Evolutionary conservation across 805 yeast genomes (phyloP).

Genomic region (Kazachstania martiniae): DNA sequence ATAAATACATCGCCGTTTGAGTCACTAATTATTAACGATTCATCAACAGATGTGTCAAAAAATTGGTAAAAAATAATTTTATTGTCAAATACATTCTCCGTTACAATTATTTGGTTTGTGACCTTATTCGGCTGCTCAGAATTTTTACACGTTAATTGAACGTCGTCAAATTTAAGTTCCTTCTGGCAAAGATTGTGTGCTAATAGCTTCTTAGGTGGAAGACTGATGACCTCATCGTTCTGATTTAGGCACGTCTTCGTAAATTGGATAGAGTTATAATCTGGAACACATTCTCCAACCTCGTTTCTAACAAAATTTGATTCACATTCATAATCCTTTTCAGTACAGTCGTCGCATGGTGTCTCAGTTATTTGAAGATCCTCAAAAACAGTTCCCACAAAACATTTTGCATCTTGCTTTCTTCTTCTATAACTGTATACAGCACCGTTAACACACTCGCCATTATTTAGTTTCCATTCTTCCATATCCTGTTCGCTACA

Average conservation of each 20-base stretch:
- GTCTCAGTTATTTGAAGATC: conserved; percentile 36
- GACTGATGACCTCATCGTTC: conserved; percentile 4
- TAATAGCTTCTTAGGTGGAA: conserved; percentile 12
- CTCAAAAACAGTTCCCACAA: conserved; percentile 27
- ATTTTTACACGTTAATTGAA: conserved; percentile 19
- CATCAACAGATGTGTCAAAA: conserved; percentile 38
- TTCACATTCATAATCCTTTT: conserved; percentile 62
- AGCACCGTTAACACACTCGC: conserved; percentile 57
- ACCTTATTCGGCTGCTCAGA: conserved; percentile 9
- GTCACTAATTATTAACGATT: conserved; percentile 55
- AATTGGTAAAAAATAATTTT: conserved; percentile 43
- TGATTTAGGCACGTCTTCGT: conserved; percentile 13
- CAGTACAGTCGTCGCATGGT: conserved; percentile 49
- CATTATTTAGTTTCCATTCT: conserved; percentile 35
- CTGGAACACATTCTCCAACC: conserved; percentile 40
- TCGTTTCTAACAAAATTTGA: conserved; percentile 34
- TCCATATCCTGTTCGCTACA: conserved; percentile 51
- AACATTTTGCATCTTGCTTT: conserved; percentile 53
- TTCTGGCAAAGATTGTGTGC: conserved; percentile 16
- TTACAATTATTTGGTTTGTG: conserved; percentile 28
- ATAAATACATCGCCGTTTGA: conserved; percentile 41
- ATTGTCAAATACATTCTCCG: conserved; percentile 39
- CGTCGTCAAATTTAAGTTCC: conserved; percentile 18
- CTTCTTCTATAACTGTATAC: conserved; percentile 54
- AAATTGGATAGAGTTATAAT: conserved; percentile 10